phyloP scores from a whole-genome alignment of 2,329 filamentous ascomycete genomes.

The Triangularia verruculosa region DNA sequence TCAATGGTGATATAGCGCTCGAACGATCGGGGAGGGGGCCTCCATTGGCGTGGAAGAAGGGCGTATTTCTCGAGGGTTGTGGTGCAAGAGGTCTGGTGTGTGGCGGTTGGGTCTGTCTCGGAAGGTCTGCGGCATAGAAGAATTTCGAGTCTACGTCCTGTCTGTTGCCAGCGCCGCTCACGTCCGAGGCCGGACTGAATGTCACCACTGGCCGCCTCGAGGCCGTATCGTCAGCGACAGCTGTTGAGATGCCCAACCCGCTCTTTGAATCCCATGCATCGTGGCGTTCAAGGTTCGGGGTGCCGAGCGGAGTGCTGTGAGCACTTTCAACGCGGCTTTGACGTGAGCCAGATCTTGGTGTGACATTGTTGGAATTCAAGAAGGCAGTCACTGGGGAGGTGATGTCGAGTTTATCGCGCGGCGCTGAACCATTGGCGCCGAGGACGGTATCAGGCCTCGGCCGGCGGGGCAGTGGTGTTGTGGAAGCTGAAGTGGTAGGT shows the following conservation, averaged over 20 bases:
- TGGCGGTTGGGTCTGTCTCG: constrained; percentile 35
- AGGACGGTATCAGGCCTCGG: constrained; percentile 1
- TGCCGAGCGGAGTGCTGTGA: constrained; percentile 62
- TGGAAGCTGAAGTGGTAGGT: constrained; percentile 24
- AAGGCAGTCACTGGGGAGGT: constrained; percentile 53
- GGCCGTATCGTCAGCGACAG: constrained; percentile 32
- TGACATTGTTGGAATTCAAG: constrained; percentile 63
- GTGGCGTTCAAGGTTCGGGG: constrained; percentile 48
- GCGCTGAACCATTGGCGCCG: constrained; percentile 19
- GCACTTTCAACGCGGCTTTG: constrained; percentile 69
- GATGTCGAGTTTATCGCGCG: constrained; percentile 45
- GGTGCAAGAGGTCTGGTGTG: constrained; percentile 30
- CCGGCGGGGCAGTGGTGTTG: constrained; percentile 37
- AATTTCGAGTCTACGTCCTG: constrained; percentile 64
- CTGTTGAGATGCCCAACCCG: constrained; percentile 35
- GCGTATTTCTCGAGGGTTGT: constrained; percentile 40
- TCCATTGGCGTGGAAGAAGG: constrained; percentile 59
- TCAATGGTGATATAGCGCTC: constrained; percentile 29
- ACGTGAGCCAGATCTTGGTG: constrained; percentile 72
- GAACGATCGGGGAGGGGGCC: constrained; percentile 38
- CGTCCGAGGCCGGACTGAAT: constrained; percentile 41
- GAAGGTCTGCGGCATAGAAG: constrained; percentile 83
- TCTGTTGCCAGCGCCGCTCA: constrained; percentile 23
- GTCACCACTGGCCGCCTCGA: constrained; percentile 32
- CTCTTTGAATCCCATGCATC: constrained; percentile 44